Conservation (phyloP, 257 asterid species). For the Penstemon newberryi region DNA sequence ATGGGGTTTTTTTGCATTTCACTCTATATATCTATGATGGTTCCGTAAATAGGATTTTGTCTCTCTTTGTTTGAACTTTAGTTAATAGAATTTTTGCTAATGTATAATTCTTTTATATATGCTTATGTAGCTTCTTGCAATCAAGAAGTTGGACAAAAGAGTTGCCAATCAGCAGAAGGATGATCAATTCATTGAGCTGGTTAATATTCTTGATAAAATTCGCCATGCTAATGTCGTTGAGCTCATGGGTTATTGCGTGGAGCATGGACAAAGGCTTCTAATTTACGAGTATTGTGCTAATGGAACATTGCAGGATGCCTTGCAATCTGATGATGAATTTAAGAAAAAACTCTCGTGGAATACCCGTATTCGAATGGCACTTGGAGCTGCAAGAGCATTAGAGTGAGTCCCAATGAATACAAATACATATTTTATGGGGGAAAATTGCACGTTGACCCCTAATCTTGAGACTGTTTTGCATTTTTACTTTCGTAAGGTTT, state of each 20-base stretch:
- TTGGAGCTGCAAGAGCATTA: conserved; percentile 96
- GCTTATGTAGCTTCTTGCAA: conserved; percentile 69
- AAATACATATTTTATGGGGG: background rate
- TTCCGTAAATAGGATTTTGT: too few relatives aligned
- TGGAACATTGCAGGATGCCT: conserved; percentile 88
- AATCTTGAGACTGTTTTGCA: too few relatives aligned
- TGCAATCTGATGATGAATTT: conserved; percentile 77
- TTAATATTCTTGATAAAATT: conserved; percentile 63
- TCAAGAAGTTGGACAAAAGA: conserved; percentile 78
- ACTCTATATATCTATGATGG: too few relatives aligned
- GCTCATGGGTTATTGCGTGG: conserved; percentile 88
- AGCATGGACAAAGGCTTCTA: conserved; percentile 87
- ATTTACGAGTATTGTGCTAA: conserved; percentile 69
- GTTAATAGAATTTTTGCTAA: background rate
- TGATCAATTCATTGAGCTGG: conserved; percentile 76
- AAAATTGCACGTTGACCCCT: too few relatives aligned
- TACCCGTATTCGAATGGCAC: conserved; percentile 85
- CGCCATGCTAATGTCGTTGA: conserved; percentile 97
- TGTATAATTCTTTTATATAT: conserved; percentile 22
- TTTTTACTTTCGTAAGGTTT: too few relatives aligned
- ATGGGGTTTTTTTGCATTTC: too few relatives aligned
- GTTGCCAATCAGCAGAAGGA: conserved; percentile 75
- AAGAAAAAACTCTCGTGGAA: conserved; percentile 83
- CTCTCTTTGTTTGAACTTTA: too few relatives aligned
- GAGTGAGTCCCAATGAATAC: conserved; percentile 56